A percentile compares a stretch with the other conserved stretches of the same genome.
These are phyloP conservation scores for Aspergillus pseudoglaucus DNA, from an alignment of 2,329 filamentous ascomycete species.

Conservation along the genomic window DNA sequence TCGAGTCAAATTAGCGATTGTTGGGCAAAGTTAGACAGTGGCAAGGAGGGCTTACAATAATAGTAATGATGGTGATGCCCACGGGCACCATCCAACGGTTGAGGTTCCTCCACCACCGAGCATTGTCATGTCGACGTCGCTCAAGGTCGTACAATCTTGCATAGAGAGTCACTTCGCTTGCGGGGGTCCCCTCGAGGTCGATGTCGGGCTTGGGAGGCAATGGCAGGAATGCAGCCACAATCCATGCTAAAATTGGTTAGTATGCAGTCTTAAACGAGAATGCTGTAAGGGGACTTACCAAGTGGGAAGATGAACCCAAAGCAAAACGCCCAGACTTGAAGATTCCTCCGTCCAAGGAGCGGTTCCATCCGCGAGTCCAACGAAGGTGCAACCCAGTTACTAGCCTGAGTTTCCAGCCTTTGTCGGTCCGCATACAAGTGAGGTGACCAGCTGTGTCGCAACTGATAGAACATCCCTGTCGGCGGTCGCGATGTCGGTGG, in stretches of 20 bases:
- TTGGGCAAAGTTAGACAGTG: too few species aligned
- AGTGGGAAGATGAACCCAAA: conserved; percentile 72
- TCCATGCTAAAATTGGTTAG: conserved; percentile 56
- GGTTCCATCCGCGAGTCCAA: conserved; percentile 59
- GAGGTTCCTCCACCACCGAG: conserved; percentile 58
- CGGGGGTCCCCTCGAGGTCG: conserved; percentile 41
- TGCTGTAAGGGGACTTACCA: conserved; percentile 41
- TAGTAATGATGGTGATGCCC: conserved; percentile 49
- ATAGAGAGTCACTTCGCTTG: conserved; percentile 40
- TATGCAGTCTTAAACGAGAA: background rate
- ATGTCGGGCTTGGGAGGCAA: conserved; percentile 54
- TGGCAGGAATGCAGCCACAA: conserved; percentile 68
- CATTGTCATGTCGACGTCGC: conserved; percentile 50
- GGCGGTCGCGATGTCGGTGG: conserved; percentile 20
- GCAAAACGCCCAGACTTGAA: conserved; percentile 69
- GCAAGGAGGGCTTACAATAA: conserved; percentile 42
- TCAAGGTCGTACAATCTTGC: conserved; percentile 40
- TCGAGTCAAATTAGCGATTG: conserved; percentile 1
- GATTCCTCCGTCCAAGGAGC: conserved; percentile 60
- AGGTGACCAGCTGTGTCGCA: conserved; percentile 64
- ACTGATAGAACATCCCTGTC: conserved; percentile 34
- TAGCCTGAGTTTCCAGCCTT: conserved; percentile 46
- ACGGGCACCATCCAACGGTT: conserved; percentile 57
- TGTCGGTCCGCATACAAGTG: conserved; percentile 59
- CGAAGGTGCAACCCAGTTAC: conserved; percentile 68